These are phyloP conservation scores for Vigna angularis DNA, from an alignment of 306 rosid species.

Conservation along the genomic window DNA sequence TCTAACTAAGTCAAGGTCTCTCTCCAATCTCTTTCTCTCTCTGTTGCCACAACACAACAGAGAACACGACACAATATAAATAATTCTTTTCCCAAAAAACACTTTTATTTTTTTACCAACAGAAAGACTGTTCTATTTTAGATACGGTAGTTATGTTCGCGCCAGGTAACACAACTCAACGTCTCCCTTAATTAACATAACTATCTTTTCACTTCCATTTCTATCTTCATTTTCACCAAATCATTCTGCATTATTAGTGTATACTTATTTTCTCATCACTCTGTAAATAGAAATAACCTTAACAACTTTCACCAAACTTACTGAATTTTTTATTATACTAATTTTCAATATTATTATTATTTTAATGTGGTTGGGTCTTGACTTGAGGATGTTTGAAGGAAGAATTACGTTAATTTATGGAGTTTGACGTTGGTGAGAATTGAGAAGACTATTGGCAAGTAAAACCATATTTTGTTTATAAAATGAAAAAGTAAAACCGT, in stretches of 20 bases:
- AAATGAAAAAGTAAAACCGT: background rate
- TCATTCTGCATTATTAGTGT: no score
- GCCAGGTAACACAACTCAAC: constrained; percentile 28
- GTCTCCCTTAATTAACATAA: background rate
- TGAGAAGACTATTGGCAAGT: background rate
- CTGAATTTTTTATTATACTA: no score
- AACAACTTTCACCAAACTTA: no score
- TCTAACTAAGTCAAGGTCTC: constrained; percentile 33
- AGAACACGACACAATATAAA: background rate
- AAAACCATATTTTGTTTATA: background rate
- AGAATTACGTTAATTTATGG: background rate
- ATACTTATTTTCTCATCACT: no score
- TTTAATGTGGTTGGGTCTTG: background rate
- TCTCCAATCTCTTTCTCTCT: constrained; percentile 3
- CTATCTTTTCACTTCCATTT: background rate
- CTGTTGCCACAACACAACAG: background rate
- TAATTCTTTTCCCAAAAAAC: background rate
- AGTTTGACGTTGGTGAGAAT: constrained; percentile 1
- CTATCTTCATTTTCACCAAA: background rate
- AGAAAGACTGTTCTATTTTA: constrained; percentile 32
- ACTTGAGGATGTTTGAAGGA: background rate
- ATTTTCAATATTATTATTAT: background rate
- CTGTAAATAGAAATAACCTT: no score
- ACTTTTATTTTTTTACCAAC: background rate
- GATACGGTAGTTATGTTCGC: constrained; percentile 25